Conservation (phyloP, 108 stramenopile species). For the Skeletonema potamos region DNA sequence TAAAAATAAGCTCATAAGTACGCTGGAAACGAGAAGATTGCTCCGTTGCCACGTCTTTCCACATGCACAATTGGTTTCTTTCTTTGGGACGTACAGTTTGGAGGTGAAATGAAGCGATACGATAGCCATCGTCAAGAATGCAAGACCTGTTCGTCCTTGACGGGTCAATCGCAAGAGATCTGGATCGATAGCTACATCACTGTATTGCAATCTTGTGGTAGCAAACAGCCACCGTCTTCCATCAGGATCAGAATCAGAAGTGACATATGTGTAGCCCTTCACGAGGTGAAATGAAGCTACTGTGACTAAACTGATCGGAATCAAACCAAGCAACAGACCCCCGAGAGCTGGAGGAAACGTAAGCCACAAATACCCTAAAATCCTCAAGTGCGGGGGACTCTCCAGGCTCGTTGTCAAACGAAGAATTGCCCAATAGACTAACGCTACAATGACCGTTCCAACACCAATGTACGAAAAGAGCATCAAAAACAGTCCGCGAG, state of each 20-base stretch:
- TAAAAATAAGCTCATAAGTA: constrained; percentile 68
- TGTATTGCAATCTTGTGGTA: constrained; percentile 53
- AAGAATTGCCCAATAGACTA: constrained; percentile 61
- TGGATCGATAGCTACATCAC: constrained; percentile 53
- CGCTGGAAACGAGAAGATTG: constrained; percentile 66
- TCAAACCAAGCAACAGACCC: constrained; percentile 67
- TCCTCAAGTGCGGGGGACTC: constrained; percentile 62
- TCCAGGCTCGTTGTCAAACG: constrained; percentile 69
- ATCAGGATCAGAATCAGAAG: constrained; percentile 16
- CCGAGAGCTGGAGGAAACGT: constrained; percentile 61
- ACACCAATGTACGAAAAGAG: constrained; percentile 76
- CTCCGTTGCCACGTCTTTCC: constrained; percentile 57
- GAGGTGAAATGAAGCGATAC: constrained; percentile 46
- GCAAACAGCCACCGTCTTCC: constrained; percentile 29
- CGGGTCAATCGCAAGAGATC: constrained; percentile 44
- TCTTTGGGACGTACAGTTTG: constrained; percentile 66
- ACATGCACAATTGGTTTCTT: constrained; percentile 33
- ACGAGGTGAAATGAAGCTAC: constrained; percentile 34
- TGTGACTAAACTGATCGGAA: constrained; percentile 65
- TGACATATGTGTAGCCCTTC: constrained; percentile 29
- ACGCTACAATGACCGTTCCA: constrained; percentile 55
- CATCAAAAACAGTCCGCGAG: constrained; percentile 61
- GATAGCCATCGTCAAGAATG: constrained; percentile 64
- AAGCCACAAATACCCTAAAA: constrained; percentile 57
- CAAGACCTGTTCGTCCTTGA: constrained; percentile 71